A percentile compares a stretch with the other conserved stretches of the same genome.
These are phyloP conservation scores for Nemania diffusa DNA, from an alignment of 2,329 filamentous ascomycete species.

Conservation along the genomic window DNA sequence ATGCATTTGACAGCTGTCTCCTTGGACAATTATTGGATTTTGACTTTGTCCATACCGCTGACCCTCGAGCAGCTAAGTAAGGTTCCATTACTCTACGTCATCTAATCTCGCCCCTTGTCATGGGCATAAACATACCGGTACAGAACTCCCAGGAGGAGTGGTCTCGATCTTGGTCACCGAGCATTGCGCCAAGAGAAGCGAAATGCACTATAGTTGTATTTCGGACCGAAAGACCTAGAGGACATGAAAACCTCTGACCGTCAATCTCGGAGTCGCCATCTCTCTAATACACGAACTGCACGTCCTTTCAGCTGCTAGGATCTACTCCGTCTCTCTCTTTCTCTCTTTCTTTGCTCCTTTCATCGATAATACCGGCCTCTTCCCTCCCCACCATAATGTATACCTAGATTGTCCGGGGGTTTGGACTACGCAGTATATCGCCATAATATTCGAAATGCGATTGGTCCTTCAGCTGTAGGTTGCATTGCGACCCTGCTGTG, in stretches of 20 bases:
- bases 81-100: constrained; percentile 19
- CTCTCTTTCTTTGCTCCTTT: background rate
- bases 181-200: constrained; percentile 31
- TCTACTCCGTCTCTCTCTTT: constrained; percentile 9
- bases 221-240: constrained; percentile 30
- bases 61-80: background rate
- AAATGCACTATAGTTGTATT: constrained; percentile 16
- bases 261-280: constrained; percentile 25
- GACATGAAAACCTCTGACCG: constrained; percentile 14
- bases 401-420: constrained; percentile 13
- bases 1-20: constrained; percentile 7
- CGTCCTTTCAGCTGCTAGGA: constrained; percentile 28
- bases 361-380: constrained; percentile 6
- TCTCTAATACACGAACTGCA: constrained; percentile 26
- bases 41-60: background rate
- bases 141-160: constrained; percentile 2
- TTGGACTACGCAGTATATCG: background rate
- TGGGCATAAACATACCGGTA: constrained; percentile 6
- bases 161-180: constrained; percentile 18
- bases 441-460: constrained; percentile 17
- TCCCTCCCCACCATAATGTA: background rate
- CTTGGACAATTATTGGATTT: background rate
- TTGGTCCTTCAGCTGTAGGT: constrained; percentile 1
- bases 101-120: background rate
- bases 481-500: constrained; percentile 9